phyloP scores from a whole-genome alignment of 139 green algal genomes.

The Zygnema circumcarinatum region DNA sequence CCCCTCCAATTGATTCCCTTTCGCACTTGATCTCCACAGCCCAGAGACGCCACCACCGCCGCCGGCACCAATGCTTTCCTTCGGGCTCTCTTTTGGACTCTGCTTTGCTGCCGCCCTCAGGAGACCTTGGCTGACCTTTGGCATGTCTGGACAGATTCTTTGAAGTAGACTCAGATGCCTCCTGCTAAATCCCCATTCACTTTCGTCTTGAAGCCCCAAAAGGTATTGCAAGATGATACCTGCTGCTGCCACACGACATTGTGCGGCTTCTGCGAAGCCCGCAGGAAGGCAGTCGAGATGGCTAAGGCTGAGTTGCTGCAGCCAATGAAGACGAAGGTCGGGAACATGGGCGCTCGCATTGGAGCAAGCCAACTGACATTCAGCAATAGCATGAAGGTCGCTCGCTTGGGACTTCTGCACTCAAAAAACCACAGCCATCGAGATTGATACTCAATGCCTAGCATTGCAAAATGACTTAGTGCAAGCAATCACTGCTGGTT shows the following conservation, averaged over 20 bases:
- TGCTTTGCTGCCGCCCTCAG: constrained; percentile 1
- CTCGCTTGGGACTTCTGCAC: not conserved
- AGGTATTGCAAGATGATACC: constrained; percentile 30
- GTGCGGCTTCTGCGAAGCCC: constrained; percentile 6
- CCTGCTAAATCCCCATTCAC: constrained; percentile 1
- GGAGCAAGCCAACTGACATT: not conserved
- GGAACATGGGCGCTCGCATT: constrained; percentile 15
- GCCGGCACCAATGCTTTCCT: too few relatives aligned
- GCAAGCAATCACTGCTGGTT: too few relatives aligned
- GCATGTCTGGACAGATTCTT: constrained; percentile 14
- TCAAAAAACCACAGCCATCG: not conserved
- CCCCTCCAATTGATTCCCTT: not conserved
- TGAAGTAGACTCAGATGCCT: not conserved
- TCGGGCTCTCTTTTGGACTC: not conserved
- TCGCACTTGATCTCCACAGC: not conserved
- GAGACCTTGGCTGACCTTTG: not conserved
- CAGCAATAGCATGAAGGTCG: constrained; percentile 12
- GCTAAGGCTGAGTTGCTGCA: constrained; percentile 1
- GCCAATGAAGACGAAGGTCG: constrained; percentile 26
- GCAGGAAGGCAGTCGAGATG: constrained; percentile 14
- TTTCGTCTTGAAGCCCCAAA: constrained; percentile 20
- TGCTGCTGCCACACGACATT: constrained; percentile 29
- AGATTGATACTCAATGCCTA: too few relatives aligned
- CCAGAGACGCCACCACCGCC: too few relatives aligned
- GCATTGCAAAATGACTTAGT: too few relatives aligned